Base-by-base conservation (phyloP, 768 basidiomycete species). In the Hypholoma fasciculare region DNA sequence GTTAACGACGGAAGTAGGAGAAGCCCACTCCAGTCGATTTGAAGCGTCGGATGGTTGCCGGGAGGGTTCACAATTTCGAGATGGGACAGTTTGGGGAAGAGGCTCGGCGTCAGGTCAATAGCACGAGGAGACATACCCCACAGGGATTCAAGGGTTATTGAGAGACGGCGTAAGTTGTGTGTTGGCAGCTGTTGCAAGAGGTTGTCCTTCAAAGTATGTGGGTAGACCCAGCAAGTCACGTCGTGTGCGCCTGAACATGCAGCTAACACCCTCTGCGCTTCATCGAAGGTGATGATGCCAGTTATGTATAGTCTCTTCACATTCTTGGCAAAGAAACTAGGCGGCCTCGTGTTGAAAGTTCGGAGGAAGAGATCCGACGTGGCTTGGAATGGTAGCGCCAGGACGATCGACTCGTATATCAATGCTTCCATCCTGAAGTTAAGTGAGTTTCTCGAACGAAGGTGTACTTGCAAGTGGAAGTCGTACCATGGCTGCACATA, bases 381-480 rank as follows among this genome's bases (percentile, higher is more conserved):
- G 2, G 14, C 2, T 13, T 49, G 27, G 27, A 61, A 39, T 16
- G 64, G 63, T 17, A 62, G 26, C 17, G 69, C 67, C 3, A 74
- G 63, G 4, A 72, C 64, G 19, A 75, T 63, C 9, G 65, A 72
- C 44, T 69, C 67, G 51, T 75, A 74, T 16, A 72, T 68, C 26
- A 73, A 50, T 5, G 68, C 58, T 63, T 75, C 74, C 39, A 71
- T 65, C 73, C 74, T 75, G 39, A 5, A 17, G 14, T 23, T 7
- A 17, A 26, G 13, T 49, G 13, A 44, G 19, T 3, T 23, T 19
- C 5, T 26, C 39, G 42, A 1, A 34, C 30, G 19, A n/a, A 12
- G 4, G 36, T 34, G 26, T 19, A 42, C 42, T 19, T 42, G 30
- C 40, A 42, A 42, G 6, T 9, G 17, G 8, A 53, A 40, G 7